These are phyloP conservation scores for Vitis hybrid DNA, from an alignment of 177 flowering plant genomes.

Conservation along the genomic window DNA sequence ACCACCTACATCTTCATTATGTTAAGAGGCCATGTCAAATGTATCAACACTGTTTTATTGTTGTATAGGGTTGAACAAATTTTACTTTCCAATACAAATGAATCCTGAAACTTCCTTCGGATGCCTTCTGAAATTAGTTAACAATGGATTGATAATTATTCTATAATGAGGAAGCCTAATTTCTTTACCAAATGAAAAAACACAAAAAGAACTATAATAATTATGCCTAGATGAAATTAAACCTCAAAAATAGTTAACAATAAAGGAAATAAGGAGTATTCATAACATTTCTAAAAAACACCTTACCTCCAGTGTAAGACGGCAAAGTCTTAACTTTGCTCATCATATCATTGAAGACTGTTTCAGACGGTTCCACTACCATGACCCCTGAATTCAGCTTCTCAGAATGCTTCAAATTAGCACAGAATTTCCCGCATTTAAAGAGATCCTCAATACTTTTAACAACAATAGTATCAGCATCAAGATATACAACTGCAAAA, in stretches of 20 bases:
- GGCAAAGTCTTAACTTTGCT: constrained; percentile 70
- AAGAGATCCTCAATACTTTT: constrained; percentile 88
- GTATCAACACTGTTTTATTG: not conserved
- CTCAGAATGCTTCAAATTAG: constrained; percentile 96
- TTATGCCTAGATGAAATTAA: not conserved
- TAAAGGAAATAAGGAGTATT: not conserved
- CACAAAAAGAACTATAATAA: not conserved
- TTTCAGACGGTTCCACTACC: constrained; percentile 92
- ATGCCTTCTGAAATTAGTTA: not conserved
- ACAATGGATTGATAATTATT: not conserved
- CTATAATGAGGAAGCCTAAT: not conserved
- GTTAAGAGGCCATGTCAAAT: too few relatives aligned
- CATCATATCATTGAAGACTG: constrained; percentile 85
- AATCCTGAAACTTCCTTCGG: not conserved
- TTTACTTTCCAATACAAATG: not conserved
- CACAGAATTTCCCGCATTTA: constrained; percentile 91
- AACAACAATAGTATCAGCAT: constrained; percentile 97
- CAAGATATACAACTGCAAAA: constrained; percentile 89
- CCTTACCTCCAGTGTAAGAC: constrained; percentile 91
- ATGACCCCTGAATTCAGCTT: constrained; percentile 95
- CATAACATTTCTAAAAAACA: not conserved
- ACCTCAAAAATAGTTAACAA: not conserved
- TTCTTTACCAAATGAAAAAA: not conserved
- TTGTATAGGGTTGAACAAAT: not conserved
- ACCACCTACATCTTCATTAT: not conserved